phyloP scores from a whole-genome alignment of 2,329 filamentous ascomycete species.

The Zopfia rhizophila region DNA sequence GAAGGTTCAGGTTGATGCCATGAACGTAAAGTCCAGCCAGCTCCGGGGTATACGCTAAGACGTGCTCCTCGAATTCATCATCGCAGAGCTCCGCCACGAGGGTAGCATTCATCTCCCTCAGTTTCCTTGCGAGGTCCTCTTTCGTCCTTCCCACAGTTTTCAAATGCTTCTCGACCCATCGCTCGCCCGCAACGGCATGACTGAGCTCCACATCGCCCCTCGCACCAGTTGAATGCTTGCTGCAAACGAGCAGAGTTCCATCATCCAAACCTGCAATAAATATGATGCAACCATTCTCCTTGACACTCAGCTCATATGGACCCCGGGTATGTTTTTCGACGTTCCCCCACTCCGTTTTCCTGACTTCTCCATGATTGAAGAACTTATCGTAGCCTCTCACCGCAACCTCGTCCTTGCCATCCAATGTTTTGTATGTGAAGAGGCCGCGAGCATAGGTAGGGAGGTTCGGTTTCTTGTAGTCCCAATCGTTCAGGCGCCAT shows the following conservation, averaged over 20 bases:
- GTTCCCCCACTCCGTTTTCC: slow-evolving; percentile 82
- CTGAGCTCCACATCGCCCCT: slow-evolving; percentile 77
- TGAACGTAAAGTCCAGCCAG: slow-evolving; percentile 93
- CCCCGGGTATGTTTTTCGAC: slow-evolving; percentile 80
- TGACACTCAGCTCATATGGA: slow-evolving; percentile 94
- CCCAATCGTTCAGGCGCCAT: slow-evolving; percentile 94
- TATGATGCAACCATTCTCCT: slow-evolving; percentile 99
- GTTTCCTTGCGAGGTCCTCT: slow-evolving; percentile 77
- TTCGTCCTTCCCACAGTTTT: slow-evolving; percentile 79
- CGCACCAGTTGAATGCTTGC: slow-evolving; percentile 93
- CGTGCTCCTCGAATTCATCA: slow-evolving; percentile 95
- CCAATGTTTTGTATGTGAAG: slow-evolving; percentile 80
- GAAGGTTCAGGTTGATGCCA: slow-evolving; percentile 95
- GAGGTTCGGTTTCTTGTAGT: slow-evolving; percentile 88
- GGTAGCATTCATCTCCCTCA: slow-evolving; percentile 86
- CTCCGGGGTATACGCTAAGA: slow-evolving; percentile 85
- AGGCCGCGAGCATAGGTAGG: slow-evolving; percentile 94
- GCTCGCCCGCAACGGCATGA: slow-evolving; percentile 86
- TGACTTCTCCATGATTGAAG: slow-evolving; percentile 90
- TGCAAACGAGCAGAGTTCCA: slow-evolving; percentile 92
- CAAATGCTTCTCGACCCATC: slow-evolving; percentile 83
- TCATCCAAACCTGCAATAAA: slow-evolving; percentile 94
- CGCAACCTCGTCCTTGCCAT: slow-evolving; percentile 78
- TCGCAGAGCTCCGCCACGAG: slow-evolving; percentile 97
- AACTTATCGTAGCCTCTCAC: slow-evolving; percentile 98